Percentiles rank a stretch among this genome's conserved stretches.
Evolutionary conservation across 257 asterid species (phyloP).

Genomic region (Nicotiana undulata): DNA sequence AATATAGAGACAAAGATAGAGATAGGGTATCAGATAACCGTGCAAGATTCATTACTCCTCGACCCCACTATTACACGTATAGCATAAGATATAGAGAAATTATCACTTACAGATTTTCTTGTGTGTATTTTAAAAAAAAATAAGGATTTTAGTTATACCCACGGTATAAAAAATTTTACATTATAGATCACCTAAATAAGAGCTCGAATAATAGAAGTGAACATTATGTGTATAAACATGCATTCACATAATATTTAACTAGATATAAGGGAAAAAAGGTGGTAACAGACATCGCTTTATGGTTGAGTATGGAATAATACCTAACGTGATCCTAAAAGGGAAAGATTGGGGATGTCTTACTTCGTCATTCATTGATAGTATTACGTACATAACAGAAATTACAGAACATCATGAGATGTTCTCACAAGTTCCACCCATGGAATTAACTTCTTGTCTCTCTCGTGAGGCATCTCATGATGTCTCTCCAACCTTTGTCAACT

Average conservation of each 20-base stretch:
- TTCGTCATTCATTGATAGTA: constrained; percentile 8
- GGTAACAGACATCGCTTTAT: constrained; percentile 51
- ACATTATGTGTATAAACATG: neutral
- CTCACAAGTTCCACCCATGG: neutral
- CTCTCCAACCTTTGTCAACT: neutral
- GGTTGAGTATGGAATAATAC: constrained; percentile 19
- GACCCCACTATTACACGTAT: neutral
- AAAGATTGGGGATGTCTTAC: constrained; percentile 8
- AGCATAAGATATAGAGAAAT: too few species aligned
- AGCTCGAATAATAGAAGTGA: neutral
- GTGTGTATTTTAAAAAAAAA: too few species aligned
- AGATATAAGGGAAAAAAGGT: constrained; percentile 8
- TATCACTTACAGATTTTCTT: neutral
- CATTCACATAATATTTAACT: neutral
- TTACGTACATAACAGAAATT: neutral
- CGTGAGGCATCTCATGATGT: neutral
- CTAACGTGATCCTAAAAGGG: constrained; percentile 21
- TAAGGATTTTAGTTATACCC: too few species aligned
- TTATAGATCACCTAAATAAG: neutral
- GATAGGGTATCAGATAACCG: neutral
- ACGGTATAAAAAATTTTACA: too few species aligned
- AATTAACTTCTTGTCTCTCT: neutral
- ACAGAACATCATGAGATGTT: constrained; percentile 5
- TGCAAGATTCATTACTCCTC: neutral
- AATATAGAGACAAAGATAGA: neutral